Percentiles rank a stretch among this genome's conserved stretches.
Conservation (phyloP, 176 grass and related monocot genomes). For the Thinopyrum elongatum region DNA sequence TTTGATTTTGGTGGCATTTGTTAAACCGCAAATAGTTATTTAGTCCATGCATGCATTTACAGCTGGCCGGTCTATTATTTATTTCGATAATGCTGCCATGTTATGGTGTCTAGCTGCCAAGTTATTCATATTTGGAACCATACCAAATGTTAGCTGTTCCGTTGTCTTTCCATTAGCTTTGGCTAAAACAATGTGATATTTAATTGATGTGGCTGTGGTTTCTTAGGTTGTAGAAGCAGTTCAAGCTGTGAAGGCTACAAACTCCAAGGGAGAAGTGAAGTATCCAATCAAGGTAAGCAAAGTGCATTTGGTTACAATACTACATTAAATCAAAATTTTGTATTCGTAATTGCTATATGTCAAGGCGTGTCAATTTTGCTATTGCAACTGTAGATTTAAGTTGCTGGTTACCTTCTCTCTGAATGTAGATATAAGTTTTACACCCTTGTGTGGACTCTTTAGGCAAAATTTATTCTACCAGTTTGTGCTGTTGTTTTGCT, state of each 20-base stretch:
- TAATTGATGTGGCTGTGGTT: slow-evolving; percentile 3
- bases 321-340: no score
- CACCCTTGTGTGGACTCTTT: no score
- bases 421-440: no score
- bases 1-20: neutral
- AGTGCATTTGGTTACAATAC: neutral
- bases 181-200: neutral
- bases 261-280: slow-evolving; percentile 76
- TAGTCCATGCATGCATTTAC: neutral
- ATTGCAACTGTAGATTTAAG: neutral
- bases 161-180: neutral
- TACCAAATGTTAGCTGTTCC: neutral
- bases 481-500: neutral
- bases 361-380: neutral
- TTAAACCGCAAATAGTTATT: neutral
- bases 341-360: neutral
- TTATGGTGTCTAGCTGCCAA: neutral
- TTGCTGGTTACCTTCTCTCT: neutral
- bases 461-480: no score
- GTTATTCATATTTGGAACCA: neutral
- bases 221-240: slow-evolving; percentile 90
- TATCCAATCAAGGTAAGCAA: slow-evolving; percentile 91
- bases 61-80: neutral
- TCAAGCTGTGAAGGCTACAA: slow-evolving; percentile 89
- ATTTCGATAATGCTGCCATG: no score